A percentile compares a stretch with the other conserved stretches of the same genome.
phyloP scores from a whole-genome alignment of 148 eudicot genomes.

The Gaultheria prostrata region DNA sequence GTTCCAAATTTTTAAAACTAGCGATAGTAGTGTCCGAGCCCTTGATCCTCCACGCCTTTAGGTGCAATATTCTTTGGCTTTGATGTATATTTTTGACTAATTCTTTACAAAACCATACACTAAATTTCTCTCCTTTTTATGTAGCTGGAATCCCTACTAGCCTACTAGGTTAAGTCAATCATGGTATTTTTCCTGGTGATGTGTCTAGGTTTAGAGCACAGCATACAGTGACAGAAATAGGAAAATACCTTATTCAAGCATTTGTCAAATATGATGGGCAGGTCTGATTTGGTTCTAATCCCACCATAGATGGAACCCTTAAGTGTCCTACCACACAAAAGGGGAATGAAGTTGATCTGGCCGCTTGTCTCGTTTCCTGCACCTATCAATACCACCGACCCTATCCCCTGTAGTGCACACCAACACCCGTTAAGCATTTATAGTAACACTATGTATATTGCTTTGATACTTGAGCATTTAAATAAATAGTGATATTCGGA shows the following conservation, averaged over 20 bases:
- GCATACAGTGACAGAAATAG: neutral
- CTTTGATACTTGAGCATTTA: no score
- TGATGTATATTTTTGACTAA: neutral
- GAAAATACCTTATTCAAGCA: slow-evolving; percentile 38
- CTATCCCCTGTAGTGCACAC: slow-evolving; percentile 32
- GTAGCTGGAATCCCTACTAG: neutral
- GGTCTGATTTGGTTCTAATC: slow-evolving; percentile 41
- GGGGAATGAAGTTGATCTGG: slow-evolving; percentile 23
- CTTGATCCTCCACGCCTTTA: neutral
- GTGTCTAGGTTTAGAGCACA: neutral
- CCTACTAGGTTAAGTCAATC: neutral
- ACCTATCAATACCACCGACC: slow-evolving; percentile 34
- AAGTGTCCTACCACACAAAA: slow-evolving; percentile 36
- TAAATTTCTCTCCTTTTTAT: neutral
- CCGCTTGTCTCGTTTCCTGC: slow-evolving; percentile 21
- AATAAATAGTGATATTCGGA: neutral
- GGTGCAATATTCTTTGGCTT: neutral
- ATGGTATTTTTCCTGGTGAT: neutral
- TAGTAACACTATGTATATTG: neutral
- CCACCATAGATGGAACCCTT: slow-evolving; percentile 44
- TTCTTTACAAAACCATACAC: neutral
- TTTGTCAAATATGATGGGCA: slow-evolving; percentile 39
- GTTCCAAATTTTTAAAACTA: neutral
- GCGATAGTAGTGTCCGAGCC: neutral
- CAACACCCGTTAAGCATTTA: neutral